A percentile compares a stretch with the other conserved stretches of the same genome.
phyloP scores from a whole-genome alignment of 257 asterid species.

The Petunia secreta region DNA sequence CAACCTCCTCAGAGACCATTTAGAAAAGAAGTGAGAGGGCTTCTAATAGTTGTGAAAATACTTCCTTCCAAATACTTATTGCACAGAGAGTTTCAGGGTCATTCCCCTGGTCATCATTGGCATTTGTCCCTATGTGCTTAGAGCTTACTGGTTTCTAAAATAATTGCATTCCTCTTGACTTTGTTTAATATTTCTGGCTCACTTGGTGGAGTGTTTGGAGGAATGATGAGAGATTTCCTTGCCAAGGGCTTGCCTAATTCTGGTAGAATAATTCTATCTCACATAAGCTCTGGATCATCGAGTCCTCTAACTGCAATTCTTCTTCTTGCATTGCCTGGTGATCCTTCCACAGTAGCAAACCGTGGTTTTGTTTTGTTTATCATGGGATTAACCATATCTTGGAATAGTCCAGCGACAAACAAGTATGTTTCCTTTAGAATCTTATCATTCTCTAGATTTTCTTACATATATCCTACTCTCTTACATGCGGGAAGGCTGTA shows the following conservation, averaged over 20 bases:
- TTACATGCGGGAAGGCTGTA: too few relatives aligned
- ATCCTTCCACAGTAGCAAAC: constrained; percentile 50
- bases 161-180: constrained; percentile 62
- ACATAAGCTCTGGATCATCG: constrained; percentile 80
- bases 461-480: too few relatives aligned
- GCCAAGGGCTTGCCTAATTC: constrained; percentile 64
- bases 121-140: constrained; percentile 23
- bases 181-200: constrained; percentile 64
- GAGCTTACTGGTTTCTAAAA: constrained; percentile 31
- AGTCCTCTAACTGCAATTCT: constrained; percentile 76
- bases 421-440: constrained; percentile 45
- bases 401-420: constrained; percentile 92
- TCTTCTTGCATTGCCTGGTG: constrained; percentile 67
- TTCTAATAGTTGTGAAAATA: constrained; percentile 40
- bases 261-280: constrained; percentile 74
- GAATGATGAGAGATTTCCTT: constrained; percentile 75
- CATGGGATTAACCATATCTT: constrained; percentile 66
- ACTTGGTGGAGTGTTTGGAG: constrained; percentile 78
- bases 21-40: not conserved
- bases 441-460: too few relatives aligned
- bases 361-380: constrained; percentile 70
- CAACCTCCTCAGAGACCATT: constrained; percentile 26
- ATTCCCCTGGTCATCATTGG: constrained; percentile 26
- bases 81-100: constrained; percentile 24
- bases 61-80: constrained; percentile 18